Base-by-base conservation (phyloP, 2,329 filamentous ascomycete genomes). In the Verticillium dahliae region DNA sequence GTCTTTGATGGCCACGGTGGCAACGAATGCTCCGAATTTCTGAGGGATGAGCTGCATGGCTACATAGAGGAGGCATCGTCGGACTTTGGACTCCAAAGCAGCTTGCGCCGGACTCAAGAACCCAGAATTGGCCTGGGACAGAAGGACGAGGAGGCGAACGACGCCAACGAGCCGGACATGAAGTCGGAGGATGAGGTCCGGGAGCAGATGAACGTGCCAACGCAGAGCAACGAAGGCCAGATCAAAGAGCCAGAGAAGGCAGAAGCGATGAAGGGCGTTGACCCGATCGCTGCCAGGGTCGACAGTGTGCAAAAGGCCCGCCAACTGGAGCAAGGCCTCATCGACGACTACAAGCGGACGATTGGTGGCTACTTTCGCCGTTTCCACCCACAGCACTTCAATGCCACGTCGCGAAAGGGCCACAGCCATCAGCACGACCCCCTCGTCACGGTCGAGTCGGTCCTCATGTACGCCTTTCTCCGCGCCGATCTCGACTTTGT, bases 1-100 rank as follows among this genome's bases (percentile, higher is more conserved):
- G 88, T 98, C 1, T 99, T 98, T 70, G 95, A 99, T 74, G 95
- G 95, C 2, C 95, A 99, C 76, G 95, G 95, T 10, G 95, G 95
- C 22, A 84, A 80, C 22, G 90, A 97, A 73, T 98, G 95, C 74
- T 92, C 92, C 63, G 87, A 89, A 18, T 98, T 97, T 68, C 75
- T 98, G 67, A 84, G 88, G 62, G 91, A 97, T 63, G 86, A 90
- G 70, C 78, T 99, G 63, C 95, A 97, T 73, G 85, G 85, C 10
- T 98, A 97, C 72, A 87, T 99, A 39, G 94, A 99, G 74, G 84
- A 91, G 66, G 86, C 92, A 0, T 90, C 91, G 0, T 79, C 81
- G 61, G 81, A 87, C 18, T 96, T 98, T 70, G 89, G 90, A 63
- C 78, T 97, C 34, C 80, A 86, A 69, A 96, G 91, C 68, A 96